Evolutionary conservation across 129 eudicot genomes (phyloP), one percentile per base, ranked within the genome.

Genomic region (Heracleum sosnowskyi): DNA sequence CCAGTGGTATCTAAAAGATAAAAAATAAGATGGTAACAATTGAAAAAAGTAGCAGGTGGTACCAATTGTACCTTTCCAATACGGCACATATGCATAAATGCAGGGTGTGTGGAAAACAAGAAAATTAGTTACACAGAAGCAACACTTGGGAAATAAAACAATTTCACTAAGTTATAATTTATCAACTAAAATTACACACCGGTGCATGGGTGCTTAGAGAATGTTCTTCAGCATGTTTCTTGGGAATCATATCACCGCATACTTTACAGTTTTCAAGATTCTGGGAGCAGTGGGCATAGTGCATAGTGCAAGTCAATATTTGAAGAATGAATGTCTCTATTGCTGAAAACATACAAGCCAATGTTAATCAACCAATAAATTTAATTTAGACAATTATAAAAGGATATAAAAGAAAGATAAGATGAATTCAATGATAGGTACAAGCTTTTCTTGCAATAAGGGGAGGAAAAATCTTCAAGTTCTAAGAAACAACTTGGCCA

Each of bases 271-370:
- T 94, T 76, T 89, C 97, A 44, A 94, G 84, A 85, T 91, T 91
- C 77, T 93, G 93, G 53, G 88, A 89, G 83, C 98, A 94, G 86
- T 94, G 97, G 81, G 87, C 89, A 77, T 75, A 85, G n/a, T n/a
- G n/a, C n/a, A n/a, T n/a, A n/a, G 86, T 94, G 98, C 93, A 94
- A 81, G 85, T 91, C 96, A 66, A 88, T 84, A 78, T 91, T 94
- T 74, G 88, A 86, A 51, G 92, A 86, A 71, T 93, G 98, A 73
- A 94, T 91, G 33, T 87, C 91, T 85, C 93, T 91, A 84, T 85
- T 86, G 84, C 98, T 94, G 91, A 55, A 91, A 46, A 83, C 22
- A 69, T 73, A 79, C 13, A 28, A 68, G 72, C 57, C 44, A 47
- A 33, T 29, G 57, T 35, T 35, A 28, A 69, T 80, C 28, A 79